Evolutionary conservation across 306 rosid genomes (phyloP), one percentile per base, ranked within the genome.

Genomic region (Lathyrus tuberosus): DNA sequence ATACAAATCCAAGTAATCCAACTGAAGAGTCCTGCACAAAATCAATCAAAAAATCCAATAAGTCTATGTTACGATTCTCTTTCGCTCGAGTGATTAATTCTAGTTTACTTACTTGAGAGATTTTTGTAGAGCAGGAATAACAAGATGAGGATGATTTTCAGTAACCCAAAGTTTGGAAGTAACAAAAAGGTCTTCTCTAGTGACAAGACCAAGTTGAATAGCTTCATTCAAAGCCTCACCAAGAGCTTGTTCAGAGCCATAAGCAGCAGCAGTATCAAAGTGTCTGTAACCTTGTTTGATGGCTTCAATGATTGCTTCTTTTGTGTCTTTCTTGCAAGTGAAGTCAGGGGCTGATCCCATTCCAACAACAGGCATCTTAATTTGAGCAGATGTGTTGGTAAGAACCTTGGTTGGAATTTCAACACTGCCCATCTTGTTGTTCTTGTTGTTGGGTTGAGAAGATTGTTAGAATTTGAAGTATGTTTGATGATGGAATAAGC

Each of bases 161-260:
- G 73, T 69, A 71, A 67, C 66, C 86, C 86, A 85, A 17, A 81
- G 84, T 73, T 81, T 85, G 11, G 86, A 81, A n/a, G 89, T 85
- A 67, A 85, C 71, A 10, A 85, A 85, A 69, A 85, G 86, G 0
- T 85, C 40, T 5, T 81, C n/a, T 1, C 82, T 46, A 6, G 86
- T 42, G 1, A 71, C 83, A 8, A 85, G 76, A 3, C 84, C 82
- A 18, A 79, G 84, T 2, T 63, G 0, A 6, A 67, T 0, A 1
- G 89, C 86, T 11, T 84, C 84, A 2, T 73, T 64, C 2, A 81
- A 40, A 54, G 74, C 86, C 20, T 84, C 86, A 0, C 89, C 86
- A 1, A 84, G 74, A 20, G 78, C 73, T 16, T 74, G 74, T 28
- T 84, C 84, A 0, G 86, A 78, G 15, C 77, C 80, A 74, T 84